Conservation (phyloP, 139 green algal species). For the Trebouxia sp. region DNA sequence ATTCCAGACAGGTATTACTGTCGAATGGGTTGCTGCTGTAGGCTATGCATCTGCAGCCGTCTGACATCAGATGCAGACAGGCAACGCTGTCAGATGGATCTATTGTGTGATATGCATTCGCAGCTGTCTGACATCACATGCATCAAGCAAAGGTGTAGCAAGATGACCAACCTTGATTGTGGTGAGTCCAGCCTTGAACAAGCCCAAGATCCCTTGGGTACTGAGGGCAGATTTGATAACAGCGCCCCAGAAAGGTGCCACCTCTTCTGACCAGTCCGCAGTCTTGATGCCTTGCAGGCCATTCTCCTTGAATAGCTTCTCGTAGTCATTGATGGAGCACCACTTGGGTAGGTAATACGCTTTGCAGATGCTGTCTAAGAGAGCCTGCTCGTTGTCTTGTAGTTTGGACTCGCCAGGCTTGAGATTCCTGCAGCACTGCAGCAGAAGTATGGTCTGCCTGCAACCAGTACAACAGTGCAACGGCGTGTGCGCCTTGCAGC, state of each 20-base stretch:
- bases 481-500: no score
- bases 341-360: constrained; percentile 98
- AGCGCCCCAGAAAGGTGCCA: constrained; percentile 94
- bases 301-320: constrained; percentile 60
- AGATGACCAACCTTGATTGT: constrained; percentile 74
- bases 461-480: not conserved
- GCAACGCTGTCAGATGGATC: no score
- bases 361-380: constrained; percentile 93
- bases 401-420: constrained; percentile 50
- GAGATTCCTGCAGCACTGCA: constrained; percentile 38
- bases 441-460: not conserved
- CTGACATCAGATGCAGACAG: no score
- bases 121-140: no score
- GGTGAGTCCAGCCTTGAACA: constrained; percentile 84
- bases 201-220: constrained; percentile 71
- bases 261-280: constrained; percentile 88
- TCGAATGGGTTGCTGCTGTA: no score
- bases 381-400: constrained; percentile 53
- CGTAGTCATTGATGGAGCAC: constrained; percentile 92
- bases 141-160: no score
- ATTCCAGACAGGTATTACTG: not conserved
- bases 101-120: no score
- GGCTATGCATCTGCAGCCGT: no score
- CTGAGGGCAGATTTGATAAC: constrained; percentile 89
- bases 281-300: constrained; percentile 65